These are phyloP conservation scores for Tephrocybe sp. DNA, from an alignment of 768 basidiomycete species.

Conservation along the genomic window DNA sequence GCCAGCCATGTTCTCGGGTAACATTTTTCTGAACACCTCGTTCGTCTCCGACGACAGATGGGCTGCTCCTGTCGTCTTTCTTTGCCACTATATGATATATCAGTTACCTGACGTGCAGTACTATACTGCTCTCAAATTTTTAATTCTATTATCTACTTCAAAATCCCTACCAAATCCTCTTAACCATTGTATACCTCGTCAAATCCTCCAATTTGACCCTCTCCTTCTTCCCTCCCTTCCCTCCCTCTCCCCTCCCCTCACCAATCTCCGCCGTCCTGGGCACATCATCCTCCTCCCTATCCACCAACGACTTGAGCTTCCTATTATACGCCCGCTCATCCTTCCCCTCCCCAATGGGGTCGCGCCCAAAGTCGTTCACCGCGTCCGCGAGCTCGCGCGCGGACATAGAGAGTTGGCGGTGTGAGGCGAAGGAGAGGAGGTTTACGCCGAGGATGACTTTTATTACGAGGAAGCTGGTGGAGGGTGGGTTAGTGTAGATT, in stretches of 20 bases:
- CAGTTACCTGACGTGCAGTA: too few relatives aligned
- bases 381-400: constrained; percentile 68
- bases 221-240: constrained; percentile 45
- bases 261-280: constrained; percentile 60
- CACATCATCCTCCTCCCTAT: constrained; percentile 68
- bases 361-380: constrained; percentile 86
- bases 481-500: too few relatives aligned
- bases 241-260: constrained; percentile 51
- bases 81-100: too few relatives aligned
- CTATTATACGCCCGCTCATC: constrained; percentile 87
- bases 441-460: constrained; percentile 93
- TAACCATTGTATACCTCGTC: constrained; percentile 95
- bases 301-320: constrained; percentile 70
- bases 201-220: constrained; percentile 82
- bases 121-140: too few relatives aligned
- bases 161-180: constrained; percentile 66
- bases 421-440: constrained; percentile 78
- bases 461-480: constrained; percentile 70
- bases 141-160: too few relatives aligned
- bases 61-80: too few relatives aligned
- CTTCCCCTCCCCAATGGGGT: constrained; percentile 86
- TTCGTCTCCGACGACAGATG: too few relatives aligned
- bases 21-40: too few relatives aligned
- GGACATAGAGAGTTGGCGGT: constrained; percentile 75
- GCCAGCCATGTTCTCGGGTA: too few relatives aligned